Conservation (phyloP, 768 basidiomycete genomes). For the Xanthoconium purpureum region DNA sequence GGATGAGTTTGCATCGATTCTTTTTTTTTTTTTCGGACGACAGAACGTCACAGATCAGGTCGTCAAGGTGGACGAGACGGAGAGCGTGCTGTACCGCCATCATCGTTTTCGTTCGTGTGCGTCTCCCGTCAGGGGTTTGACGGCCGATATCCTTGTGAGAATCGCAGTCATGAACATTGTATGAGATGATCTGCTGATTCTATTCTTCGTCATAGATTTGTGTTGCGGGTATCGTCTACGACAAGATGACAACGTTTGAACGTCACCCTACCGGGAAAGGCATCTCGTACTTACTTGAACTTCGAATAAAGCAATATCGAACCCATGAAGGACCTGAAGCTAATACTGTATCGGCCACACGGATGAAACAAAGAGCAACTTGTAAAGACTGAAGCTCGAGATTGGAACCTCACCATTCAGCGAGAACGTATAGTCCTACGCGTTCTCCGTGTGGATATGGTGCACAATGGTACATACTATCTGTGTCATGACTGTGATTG, state of each 20-base stretch:
- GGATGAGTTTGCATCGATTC: neutral
- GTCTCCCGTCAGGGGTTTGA: slow-evolving; percentile 82
- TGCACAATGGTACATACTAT: neutral
- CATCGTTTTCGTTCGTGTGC: slow-evolving; percentile 78
- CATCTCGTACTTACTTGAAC: slow-evolving; percentile 25
- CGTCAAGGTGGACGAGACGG: slow-evolving; percentile 43
- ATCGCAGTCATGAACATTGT: neutral
- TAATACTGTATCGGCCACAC: neutral
- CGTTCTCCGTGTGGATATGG: neutral
- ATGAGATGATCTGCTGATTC: neutral
- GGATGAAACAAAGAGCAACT: neutral
- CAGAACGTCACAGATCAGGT: slow-evolving; percentile 55
- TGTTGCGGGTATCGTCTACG: slow-evolving; percentile 63
- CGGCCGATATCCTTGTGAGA: slow-evolving; percentile 78
- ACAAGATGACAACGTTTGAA: slow-evolving; percentile 45
- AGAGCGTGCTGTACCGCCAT: slow-evolving; percentile 64
- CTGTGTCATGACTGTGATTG: slow-evolving; percentile 30
- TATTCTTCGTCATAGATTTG: slow-evolving; percentile 27
- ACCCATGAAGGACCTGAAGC: slow-evolving; percentile 3
- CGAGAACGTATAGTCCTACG: neutral
- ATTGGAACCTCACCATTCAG: too few species aligned
- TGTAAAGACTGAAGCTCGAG: too few species aligned
- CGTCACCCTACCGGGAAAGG: slow-evolving; percentile 57
- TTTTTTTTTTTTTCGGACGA: slow-evolving; percentile 22
- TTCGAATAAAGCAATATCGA: slow-evolving; percentile 26